Evolutionary conservation across 2,329 filamentous ascomycete species (phyloP).

Genomic region (Colletotrichum chrysophilum): DNA sequence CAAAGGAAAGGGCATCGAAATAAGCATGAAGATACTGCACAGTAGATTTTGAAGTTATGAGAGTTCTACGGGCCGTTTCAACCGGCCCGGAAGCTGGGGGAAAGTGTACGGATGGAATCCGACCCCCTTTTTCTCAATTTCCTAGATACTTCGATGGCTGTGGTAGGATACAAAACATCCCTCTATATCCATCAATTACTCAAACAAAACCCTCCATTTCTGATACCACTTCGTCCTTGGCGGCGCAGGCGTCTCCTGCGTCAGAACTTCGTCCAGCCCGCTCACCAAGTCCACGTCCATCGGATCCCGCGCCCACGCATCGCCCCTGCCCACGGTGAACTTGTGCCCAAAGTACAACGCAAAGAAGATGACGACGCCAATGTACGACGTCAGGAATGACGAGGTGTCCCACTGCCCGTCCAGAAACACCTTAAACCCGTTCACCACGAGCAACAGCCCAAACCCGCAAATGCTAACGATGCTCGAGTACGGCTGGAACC

Average conservation of each 20-base stretch:
- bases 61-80: background rate
- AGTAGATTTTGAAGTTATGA: background rate
- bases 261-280: background rate
- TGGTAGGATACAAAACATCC: background rate
- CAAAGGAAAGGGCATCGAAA: rapidly evolving
- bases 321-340: background rate
- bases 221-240: background rate
- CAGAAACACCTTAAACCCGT: constrained; percentile 73
- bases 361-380: constrained; percentile 68
- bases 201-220: background rate
- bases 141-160: background rate
- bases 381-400: constrained; percentile 68
- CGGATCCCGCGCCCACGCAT: background rate
- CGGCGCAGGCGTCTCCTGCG: background rate
- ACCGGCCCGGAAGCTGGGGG: background rate
- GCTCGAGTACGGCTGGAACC: background rate
- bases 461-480: background rate
- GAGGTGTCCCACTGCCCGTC: constrained; percentile 59
- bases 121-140: background rate
- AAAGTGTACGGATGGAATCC: background rate
- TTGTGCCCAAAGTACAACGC: constrained; percentile 62
- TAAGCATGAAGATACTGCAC: rapidly evolving
- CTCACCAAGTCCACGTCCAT: background rate
- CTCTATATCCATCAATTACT: no score
- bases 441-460: constrained; percentile 66